Conservation (phyloP, 768 basidiomycete genomes). For the Boletus pseudo-olivaceus region DNA sequence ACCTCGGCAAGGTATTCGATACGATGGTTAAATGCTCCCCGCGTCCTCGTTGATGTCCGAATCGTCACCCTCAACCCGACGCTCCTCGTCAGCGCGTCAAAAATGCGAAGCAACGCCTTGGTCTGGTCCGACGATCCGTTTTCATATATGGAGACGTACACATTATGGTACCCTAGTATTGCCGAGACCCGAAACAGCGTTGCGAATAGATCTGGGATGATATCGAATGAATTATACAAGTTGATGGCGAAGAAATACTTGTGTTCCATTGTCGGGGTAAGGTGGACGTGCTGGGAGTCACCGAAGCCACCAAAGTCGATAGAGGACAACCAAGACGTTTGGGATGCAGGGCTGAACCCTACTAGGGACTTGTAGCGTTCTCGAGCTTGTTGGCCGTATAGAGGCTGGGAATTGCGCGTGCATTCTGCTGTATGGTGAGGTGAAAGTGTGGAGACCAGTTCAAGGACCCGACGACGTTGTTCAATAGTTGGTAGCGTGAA, state of each 20-base stretch:
- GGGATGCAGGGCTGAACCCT: conserved; percentile 64
- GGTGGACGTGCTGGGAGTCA: conserved; percentile 37
- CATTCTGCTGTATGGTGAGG: conserved; percentile 94
- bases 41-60: conserved; percentile 85
- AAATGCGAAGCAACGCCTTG: conserved; percentile 92
- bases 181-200: conserved; percentile 92
- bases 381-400: conserved; percentile 79
- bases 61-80: conserved; percentile 94
- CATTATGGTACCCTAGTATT: conserved; percentile 95
- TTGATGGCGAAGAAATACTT: conserved; percentile 99
- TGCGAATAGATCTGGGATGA: conserved; percentile 96
- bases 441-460: conserved; percentile 81
- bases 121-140: conserved; percentile 99
- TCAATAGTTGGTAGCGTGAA: conserved; percentile 75
- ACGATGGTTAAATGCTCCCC: conserved; percentile 97
- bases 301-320: conserved; percentile 46
- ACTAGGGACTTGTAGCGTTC: conserved; percentile 84
- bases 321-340: conserved; percentile 57
- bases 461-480: conserved; percentile 82
- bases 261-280: conserved; percentile 59
- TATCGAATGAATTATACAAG: conserved; percentile 98
- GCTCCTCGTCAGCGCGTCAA: conserved; percentile 85
- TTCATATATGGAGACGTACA: conserved; percentile 98
- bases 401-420: conserved; percentile 76
- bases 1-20: conserved; percentile 99